Evolutionary conservation across 1,284 basidiomycete species (phyloP).

Genomic region (Irpex sp.): DNA sequence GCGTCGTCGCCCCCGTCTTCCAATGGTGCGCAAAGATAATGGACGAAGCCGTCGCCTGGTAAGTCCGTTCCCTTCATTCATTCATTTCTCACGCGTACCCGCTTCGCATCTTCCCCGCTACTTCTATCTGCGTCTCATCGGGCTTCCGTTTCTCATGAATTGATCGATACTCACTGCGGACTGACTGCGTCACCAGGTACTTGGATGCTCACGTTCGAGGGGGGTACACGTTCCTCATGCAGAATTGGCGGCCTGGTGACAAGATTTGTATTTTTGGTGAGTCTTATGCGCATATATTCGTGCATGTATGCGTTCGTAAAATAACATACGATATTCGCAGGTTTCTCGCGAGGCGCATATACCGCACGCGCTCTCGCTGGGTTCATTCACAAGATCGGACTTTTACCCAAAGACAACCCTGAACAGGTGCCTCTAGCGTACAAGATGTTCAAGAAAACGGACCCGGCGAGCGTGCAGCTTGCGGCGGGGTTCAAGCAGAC

Average conservation of each 20-base stretch:
- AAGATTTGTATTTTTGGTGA: slow-evolving; percentile 51
- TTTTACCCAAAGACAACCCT: slow-evolving; percentile 44
- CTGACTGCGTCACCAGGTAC: slow-evolving; percentile 26
- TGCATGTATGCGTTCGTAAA: background rate
- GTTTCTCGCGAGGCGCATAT: slow-evolving; percentile 41
- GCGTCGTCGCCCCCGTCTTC: slow-evolving; percentile 29
- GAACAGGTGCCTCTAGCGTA: slow-evolving; percentile 56
- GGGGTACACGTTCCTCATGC: slow-evolving; percentile 62
- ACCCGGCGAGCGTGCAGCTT: slow-evolving; percentile 33
- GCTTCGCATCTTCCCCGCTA: background rate
- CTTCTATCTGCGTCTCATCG: background rate
- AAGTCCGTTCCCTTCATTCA: slow-evolving; percentile 8
- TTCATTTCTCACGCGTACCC: background rate
- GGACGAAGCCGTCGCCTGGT: slow-evolving; percentile 45
- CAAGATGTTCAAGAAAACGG: slow-evolving; percentile 45
- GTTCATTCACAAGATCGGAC: slow-evolving; percentile 40
- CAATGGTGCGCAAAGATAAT: slow-evolving; percentile 34
- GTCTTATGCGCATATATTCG: background rate
- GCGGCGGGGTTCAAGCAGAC: slow-evolving; percentile 46
- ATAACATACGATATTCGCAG: background rate
- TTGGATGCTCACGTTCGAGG: slow-evolving; percentile 49
- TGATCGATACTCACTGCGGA: too few species aligned
- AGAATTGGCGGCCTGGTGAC: slow-evolving; percentile 47
- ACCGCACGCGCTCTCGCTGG: slow-evolving; percentile 45
- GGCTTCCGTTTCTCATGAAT: background rate